phyloP scores from a whole-genome alignment of 345 rosid species.

The Eucalyptus marginata region DNA sequence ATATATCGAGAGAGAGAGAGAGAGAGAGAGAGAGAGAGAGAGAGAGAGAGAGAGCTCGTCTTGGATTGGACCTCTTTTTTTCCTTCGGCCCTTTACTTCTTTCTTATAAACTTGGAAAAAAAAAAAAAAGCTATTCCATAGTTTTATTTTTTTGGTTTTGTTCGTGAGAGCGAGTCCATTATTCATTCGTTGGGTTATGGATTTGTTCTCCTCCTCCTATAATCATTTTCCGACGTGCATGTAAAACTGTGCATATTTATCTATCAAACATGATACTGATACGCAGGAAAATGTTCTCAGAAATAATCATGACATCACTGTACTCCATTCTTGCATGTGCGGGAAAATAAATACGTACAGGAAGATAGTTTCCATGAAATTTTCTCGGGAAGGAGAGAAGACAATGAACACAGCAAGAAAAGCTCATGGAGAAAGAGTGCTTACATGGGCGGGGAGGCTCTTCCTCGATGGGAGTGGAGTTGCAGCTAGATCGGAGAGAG shows the following conservation, averaged over 20 bases:
- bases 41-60: not conserved
- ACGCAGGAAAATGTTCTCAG: not conserved
- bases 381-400: not conserved
- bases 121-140: not conserved
- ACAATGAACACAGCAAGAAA: not conserved
- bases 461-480: conserved; percentile 37
- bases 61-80: not conserved
- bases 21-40: too few species aligned
- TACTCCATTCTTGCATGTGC: not conserved
- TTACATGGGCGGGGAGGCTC: conserved; percentile 53
- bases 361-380: not conserved
- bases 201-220: not conserved
- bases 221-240: not conserved
- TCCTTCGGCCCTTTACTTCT: not conserved
- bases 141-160: not conserved
- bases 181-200: not conserved
- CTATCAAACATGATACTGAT: not conserved
- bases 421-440: not conserved
- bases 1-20: too few species aligned
- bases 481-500: conserved; percentile 28
- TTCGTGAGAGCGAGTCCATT: not conserved
- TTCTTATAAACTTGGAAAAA: not conserved
- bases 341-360: not conserved
- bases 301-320: not conserved
- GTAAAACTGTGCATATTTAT: not conserved